phyloP scores from a whole-genome alignment of 1,284 basidiomycete species.

The Fistulinella cinereoalba region DNA sequence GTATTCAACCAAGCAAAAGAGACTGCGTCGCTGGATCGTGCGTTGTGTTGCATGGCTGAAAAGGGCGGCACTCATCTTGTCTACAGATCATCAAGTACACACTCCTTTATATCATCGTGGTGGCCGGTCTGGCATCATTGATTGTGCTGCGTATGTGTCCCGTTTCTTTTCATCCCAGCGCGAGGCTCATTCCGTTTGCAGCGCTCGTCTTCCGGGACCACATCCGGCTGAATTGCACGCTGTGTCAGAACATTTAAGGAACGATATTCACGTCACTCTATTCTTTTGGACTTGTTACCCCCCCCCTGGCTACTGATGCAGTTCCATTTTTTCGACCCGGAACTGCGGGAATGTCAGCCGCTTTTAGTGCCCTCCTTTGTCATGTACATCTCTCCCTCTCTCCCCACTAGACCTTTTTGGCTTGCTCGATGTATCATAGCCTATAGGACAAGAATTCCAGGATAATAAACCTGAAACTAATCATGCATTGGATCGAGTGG shows the following conservation, averaged over 20 bases:
- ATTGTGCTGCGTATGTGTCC: slow-evolving; percentile 68
- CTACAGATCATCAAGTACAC: slow-evolving; percentile 75
- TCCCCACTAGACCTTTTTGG: too few species aligned
- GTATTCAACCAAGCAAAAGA: slow-evolving; percentile 92
- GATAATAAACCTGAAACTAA: slow-evolving; percentile 9
- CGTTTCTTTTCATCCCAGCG: slow-evolving; percentile 13
- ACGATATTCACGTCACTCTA: slow-evolving; percentile 9
- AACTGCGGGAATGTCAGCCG: slow-evolving; percentile 20
- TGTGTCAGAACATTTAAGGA: slow-evolving; percentile 77
- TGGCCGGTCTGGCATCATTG: slow-evolving; percentile 81
- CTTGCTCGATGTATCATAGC: slow-evolving; percentile 35
- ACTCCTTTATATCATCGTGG: slow-evolving; percentile 77
- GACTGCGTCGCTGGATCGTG: slow-evolving; percentile 88
- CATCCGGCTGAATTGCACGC: slow-evolving; percentile 65
- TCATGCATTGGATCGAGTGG: too few species aligned
- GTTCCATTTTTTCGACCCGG: slow-evolving; percentile 10
- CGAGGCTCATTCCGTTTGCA: slow-evolving; percentile 1
- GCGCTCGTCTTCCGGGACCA: slow-evolving; percentile 56
- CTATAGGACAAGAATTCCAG: slow-evolving; percentile 18
- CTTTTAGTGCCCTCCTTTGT: slow-evolving; percentile 24
- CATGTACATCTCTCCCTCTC: slow-evolving; percentile 29
- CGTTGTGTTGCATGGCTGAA: slow-evolving; percentile 25
- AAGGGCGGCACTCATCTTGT: slow-evolving; percentile 8
- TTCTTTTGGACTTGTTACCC: slow-evolving; percentile 9
- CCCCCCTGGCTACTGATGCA: slow-evolving; percentile 2